These are phyloP conservation scores for Gossypioides kirkii DNA, from an alignment of 345 rosid genomes.

Conservation along the genomic window DNA sequence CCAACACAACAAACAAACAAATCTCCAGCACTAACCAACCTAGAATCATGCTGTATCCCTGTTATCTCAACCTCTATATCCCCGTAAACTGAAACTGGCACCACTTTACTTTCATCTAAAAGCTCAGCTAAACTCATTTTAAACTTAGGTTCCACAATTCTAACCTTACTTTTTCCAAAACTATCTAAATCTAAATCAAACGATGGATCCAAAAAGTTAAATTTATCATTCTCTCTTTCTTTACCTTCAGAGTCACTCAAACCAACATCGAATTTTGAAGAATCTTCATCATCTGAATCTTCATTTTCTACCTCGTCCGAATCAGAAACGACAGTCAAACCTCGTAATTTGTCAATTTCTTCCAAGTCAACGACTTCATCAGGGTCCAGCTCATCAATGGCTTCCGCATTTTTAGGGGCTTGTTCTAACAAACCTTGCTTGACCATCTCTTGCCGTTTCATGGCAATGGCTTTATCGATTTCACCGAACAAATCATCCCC, in stretches of 20 bases:
- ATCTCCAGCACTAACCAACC: slow-evolving; percentile 80
- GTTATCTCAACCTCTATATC: slow-evolving; percentile 81
- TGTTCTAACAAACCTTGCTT: slow-evolving; percentile 63
- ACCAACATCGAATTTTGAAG: slow-evolving; percentile 27
- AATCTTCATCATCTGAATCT: slow-evolving; percentile 27
- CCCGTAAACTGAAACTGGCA: slow-evolving; percentile 79
- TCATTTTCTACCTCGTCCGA: slow-evolving; percentile 42
- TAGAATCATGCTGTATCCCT: slow-evolving; percentile 88
- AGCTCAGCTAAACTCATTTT: slow-evolving; percentile 85
- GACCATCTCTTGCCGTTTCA: slow-evolving; percentile 72
- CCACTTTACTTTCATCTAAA: slow-evolving; percentile 86
- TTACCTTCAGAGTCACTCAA: slow-evolving; percentile 21
- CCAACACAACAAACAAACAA: slow-evolving; percentile 83
- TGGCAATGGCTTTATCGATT: slow-evolving; percentile 73
- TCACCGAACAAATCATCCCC: slow-evolving; percentile 79
- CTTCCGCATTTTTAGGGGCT: slow-evolving; percentile 26
- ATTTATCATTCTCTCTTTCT: slow-evolving; percentile 9
- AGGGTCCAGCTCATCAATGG: slow-evolving; percentile 47
- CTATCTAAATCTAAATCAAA: slow-evolving; percentile 78
- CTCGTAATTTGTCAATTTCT: slow-evolving; percentile 65
- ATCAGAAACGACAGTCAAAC: slow-evolving; percentile 41
- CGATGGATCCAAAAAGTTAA: slow-evolving; percentile 35
- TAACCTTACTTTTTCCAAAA: slow-evolving; percentile 45
- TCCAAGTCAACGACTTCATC: slow-evolving; percentile 81
- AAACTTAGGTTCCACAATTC: slow-evolving; percentile 78